phyloP scores from a whole-genome alignment of 345 rosid genomes.

The Salix suchowensis region DNA sequence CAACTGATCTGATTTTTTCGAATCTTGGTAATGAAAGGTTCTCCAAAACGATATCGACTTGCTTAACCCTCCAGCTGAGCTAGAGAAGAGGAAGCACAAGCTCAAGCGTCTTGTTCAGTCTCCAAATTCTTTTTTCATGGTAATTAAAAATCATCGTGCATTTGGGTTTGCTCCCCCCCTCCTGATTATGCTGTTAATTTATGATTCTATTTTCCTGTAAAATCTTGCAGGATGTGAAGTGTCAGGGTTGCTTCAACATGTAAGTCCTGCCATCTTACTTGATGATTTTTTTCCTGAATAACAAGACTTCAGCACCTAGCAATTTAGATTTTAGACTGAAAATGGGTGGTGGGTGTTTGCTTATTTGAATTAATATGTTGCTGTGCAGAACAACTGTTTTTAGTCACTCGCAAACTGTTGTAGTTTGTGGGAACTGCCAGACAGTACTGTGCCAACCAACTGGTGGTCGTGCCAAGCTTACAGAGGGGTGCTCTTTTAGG shows the following conservation, averaged over 20 bases:
- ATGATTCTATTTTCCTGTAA: background rate
- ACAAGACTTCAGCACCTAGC: background rate
- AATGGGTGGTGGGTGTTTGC: background rate
- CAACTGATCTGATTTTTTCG: background rate
- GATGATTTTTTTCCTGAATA: background rate
- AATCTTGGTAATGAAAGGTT: background rate
- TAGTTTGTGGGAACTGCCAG: conserved; percentile 17
- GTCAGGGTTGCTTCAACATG: conserved; percentile 21
- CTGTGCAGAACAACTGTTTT: conserved; percentile 13
- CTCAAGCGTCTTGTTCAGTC: conserved; percentile 19
- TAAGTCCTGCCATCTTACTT: background rate
- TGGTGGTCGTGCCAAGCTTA: conserved; percentile 19
- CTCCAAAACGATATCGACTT: conserved; percentile 15
- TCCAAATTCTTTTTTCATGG: conserved; percentile 19
- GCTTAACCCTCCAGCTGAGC: conserved; percentile 16
- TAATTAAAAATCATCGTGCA: background rate
- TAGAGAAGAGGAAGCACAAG: conserved; percentile 22
- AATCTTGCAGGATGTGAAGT: conserved; percentile 16
- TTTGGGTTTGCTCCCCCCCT: background rate
- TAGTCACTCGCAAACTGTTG: conserved; percentile 13
- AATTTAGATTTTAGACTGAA: background rate
- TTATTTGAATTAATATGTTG: background rate
- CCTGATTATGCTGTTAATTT: background rate
- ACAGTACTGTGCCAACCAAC: conserved; percentile 15
- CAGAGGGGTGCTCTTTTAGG: conserved; percentile 13